A percentile compares a stretch with the other conserved stretches of the same genome.
These are phyloP conservation scores for Cytospora mali DNA, from an alignment of 2,329 filamentous ascomycete genomes.

Conservation along the genomic window DNA sequence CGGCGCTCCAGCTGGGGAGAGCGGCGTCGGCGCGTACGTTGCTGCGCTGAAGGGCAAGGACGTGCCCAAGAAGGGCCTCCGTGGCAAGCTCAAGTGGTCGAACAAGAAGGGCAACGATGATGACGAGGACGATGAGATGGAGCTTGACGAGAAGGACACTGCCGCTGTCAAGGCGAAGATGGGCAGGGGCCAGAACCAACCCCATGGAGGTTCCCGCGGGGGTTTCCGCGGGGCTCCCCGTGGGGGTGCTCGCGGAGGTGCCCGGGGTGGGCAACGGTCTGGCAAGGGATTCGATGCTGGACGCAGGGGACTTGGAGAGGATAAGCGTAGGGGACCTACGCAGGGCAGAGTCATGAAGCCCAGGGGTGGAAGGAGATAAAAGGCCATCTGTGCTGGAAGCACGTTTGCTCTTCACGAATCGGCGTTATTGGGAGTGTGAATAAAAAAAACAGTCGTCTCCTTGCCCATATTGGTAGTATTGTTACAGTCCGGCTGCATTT, in stretches of 20 bases:
- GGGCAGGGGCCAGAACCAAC: conserved; percentile 42
- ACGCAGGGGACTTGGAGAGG: conserved; percentile 38
- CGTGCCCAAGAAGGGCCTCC: conserved; percentile 63
- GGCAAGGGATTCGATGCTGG: conserved; percentile 34
- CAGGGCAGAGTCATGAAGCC: conserved; percentile 37
- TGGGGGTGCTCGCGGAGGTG: conserved; percentile 36
- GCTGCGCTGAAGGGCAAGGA: conserved; percentile 70
- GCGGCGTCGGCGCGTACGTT: conserved; percentile 69
- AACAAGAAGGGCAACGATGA: conserved; percentile 56
- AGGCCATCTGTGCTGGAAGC: background rate
- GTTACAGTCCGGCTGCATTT: conserved; percentile 21
- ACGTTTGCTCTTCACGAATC: conserved; percentile 10
- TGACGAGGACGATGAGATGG: conserved; percentile 54
- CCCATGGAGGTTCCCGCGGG: conserved; percentile 30
- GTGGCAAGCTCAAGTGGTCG: conserved; percentile 72
- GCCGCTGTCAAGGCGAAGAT: conserved; percentile 51
- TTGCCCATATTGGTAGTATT: conserved; percentile 14
- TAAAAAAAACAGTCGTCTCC: conserved; percentile 18
- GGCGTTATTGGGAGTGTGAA: conserved; percentile 15
- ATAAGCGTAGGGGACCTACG: conserved; percentile 33
- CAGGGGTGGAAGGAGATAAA: conserved; percentile 22
- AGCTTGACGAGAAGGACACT: conserved; percentile 56
- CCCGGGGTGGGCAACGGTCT: conserved; percentile 35
- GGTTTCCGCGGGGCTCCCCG: conserved; percentile 33
- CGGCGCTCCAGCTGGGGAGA: conserved; percentile 46